Conservation (phyloP, 208 protist species). For the Trypanosomatidae sp. region DNA sequence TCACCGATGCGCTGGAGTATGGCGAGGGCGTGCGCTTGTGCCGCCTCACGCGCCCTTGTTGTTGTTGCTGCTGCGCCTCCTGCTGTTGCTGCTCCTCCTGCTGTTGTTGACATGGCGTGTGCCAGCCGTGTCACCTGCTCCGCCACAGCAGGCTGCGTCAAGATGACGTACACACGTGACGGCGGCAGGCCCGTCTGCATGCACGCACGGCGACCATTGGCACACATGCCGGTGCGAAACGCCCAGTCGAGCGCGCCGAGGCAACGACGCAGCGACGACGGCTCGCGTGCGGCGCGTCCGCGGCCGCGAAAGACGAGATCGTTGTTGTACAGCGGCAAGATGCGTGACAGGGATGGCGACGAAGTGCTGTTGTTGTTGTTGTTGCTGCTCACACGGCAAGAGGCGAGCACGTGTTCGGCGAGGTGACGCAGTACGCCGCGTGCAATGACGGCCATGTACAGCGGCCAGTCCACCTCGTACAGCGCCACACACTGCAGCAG, state of each 20-base stretch:
- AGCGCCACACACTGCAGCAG: conserved; percentile 25
- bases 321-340: conserved; percentile 28
- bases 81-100: no score
- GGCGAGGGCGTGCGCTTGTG: no score
- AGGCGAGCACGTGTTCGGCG: conserved; percentile 12
- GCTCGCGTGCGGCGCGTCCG: no score
- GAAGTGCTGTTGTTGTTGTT: conserved; percentile 14
- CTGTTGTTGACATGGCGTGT: no score
- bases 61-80: no score
- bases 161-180: conserved; percentile 21
- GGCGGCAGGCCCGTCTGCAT: conserved; percentile 43
- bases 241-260: conserved; percentile 19
- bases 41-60: no score
- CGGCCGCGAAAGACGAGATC: no score
- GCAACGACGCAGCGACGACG: conserved; percentile 12
- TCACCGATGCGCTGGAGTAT: conserved; percentile 70
- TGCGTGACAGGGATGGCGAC: conserved; percentile 43
- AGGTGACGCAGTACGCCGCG: conserved; percentile 22
- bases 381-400: background rate
- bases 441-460: conserved; percentile 46
- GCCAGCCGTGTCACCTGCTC: no score
- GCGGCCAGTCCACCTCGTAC: conserved; percentile 38
- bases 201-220: conserved; percentile 17
- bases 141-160: no score
- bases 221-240: conserved; percentile 19